Base-by-base conservation (phyloP, 2,329 filamentous ascomycete genomes). In the Ophiocordyceps camponoti-rufipedis region DNA sequence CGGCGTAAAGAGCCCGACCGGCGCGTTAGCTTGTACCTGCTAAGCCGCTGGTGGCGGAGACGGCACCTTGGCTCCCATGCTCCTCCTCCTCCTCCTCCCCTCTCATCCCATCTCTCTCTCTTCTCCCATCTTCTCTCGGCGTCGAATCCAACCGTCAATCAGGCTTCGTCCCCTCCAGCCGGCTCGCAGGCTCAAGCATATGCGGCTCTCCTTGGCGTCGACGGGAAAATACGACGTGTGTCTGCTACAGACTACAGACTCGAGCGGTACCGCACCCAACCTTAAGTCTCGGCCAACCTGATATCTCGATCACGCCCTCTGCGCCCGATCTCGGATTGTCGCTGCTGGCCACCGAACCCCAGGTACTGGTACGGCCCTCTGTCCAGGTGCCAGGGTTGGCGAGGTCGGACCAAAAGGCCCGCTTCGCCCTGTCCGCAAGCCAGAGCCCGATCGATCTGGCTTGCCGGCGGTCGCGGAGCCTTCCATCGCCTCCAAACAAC, bases 231-330 rank as follows among this genome's bases (percentile, higher is more conserved):
- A 38, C 33, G 33, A 38, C 33, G 5, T 38, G 33, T n/a, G 16
- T 40, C 16, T 11, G 38, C 18, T 16, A n/a, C 16, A 14, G 39
- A 12, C 18, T 16, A n/a, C 16, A 14, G 39, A 12, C 16, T 28
- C 23, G 39, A 18, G 39, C 39, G 23, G 23, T 23, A 23, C 23
- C 3, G 23, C 39, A 16, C n/a, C n/a, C 39, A 28, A 41, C 16
- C 18, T 28, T 28, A 41, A 28, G 18, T 23, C 38, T 29, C 35
- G 23, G 23, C 23, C 23, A 23, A 23, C 23, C 23, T 23, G 12
- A 48, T 53, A 56, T 53, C 53, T 56, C 56, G 52, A 58, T 58
- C 53, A 52, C 48, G 44, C 54, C 50, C 53, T 51, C 19, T 19
- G 39, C 43, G 14, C 41, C 35, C 38, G 43, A 44, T 44, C 41